Percentiles rank a stretch among this genome's conserved stretches.
Conservation (phyloP, 176 grass and related monocot genomes). For the Rhipidocladum racemiflorum region DNA sequence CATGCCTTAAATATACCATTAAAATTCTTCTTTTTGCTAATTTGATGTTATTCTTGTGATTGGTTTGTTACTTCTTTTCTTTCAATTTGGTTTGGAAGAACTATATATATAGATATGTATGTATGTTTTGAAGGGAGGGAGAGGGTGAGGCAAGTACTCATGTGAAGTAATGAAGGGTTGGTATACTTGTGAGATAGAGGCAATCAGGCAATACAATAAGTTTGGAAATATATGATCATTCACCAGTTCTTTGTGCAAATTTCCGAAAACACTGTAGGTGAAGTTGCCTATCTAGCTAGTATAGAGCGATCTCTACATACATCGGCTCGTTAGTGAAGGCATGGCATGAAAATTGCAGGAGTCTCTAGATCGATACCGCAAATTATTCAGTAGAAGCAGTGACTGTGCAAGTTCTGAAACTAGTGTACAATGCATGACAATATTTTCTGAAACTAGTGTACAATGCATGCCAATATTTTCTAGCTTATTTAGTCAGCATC, state of each 20-base stretch:
- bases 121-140: conserved; percentile 24
- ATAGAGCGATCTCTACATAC: neutral
- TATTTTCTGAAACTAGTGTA: neutral
- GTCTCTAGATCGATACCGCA: neutral
- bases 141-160: conserved; percentile 22
- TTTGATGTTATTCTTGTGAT: conserved; percentile 31
- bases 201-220: conserved; percentile 38
- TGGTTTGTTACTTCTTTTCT: conserved; percentile 19
- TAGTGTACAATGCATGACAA: too few species aligned
- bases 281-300: too few species aligned
- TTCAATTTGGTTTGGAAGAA: conserved; percentile 30
- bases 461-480: neutral
- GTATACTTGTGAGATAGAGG: conserved; percentile 60
- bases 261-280: neutral
- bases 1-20: conserved; percentile 42
- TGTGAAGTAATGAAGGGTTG: conserved; percentile 30
- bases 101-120: conserved; percentile 1
- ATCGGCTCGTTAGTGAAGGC: neutral
- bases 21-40: neutral
- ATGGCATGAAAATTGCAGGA: too few species aligned
- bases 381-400: neutral
- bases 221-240: conserved; percentile 8
- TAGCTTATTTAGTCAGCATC: neutral
- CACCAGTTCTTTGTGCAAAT: neutral
- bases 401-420: neutral